Conservation (phyloP, 2,329 filamentous ascomycete species). For the Diaporthe longicolla region DNA sequence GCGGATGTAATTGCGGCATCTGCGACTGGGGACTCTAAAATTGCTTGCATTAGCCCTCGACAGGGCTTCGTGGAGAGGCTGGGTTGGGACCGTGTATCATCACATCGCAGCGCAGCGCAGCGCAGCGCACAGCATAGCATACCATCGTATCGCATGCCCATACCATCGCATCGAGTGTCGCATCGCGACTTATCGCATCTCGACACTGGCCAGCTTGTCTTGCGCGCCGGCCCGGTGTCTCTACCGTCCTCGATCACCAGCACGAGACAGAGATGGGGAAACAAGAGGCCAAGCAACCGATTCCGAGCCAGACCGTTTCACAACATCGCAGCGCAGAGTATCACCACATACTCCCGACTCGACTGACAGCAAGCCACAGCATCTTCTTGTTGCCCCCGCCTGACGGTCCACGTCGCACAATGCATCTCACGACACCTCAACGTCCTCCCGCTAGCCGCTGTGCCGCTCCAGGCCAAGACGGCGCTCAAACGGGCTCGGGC, state of each 20-base stretch:
- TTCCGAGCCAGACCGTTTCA: constrained; percentile 19
- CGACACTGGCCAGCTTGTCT: background rate
- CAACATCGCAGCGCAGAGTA: constrained; percentile 23
- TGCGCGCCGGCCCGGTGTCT: constrained; percentile 8
- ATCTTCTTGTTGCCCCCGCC: constrained; percentile 12
- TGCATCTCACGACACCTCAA: constrained; percentile 30
- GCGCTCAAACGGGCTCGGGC: constrained; percentile 22
- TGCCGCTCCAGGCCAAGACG: constrained; percentile 16
- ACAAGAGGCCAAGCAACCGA: background rate
- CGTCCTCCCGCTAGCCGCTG: constrained; percentile 28
- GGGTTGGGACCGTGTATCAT: background rate
- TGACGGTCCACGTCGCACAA: constrained; percentile 16
- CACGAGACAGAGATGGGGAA: background rate
- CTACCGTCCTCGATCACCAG: constrained; percentile 11
- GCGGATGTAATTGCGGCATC: constrained; percentile 29
- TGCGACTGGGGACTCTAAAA: constrained; percentile 31
- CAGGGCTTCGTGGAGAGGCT: constrained; percentile 23
- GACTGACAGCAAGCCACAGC: constrained; percentile 33
- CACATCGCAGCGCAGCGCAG: background rate
- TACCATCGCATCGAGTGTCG: background rate
- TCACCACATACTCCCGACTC: constrained; percentile 25
- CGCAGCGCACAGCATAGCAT: background rate
- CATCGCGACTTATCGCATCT: background rate
- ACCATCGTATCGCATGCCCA: background rate
- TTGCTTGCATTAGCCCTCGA: constrained; percentile 33